Percentiles rank a stretch among this genome's conserved stretches.
Evolutionary conservation across 2,329 filamentous ascomycete genomes (phyloP).

Genomic region (Arthroderma uncinatum): DNA sequence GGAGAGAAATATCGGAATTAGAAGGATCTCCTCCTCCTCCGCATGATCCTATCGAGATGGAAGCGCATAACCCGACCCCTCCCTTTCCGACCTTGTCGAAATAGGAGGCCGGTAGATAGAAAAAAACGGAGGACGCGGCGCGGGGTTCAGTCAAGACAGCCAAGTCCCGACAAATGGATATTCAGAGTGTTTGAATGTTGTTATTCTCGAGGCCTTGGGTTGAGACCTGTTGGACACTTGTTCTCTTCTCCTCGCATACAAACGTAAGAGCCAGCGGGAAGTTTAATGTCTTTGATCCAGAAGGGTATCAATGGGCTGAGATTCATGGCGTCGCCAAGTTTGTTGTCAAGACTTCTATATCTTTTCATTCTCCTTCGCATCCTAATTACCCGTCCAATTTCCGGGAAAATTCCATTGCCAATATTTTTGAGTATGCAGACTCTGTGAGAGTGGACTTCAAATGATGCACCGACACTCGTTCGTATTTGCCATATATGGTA

Average conservation of each 20-base stretch:
- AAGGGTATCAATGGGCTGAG: conserved; percentile 2
- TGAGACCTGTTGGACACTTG: not conserved
- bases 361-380: not conserved
- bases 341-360: not conserved
- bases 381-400: not conserved
- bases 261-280: not conserved
- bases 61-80: not conserved
- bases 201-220: not conserved
- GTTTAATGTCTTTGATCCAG: not conserved
- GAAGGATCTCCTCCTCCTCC: no score
- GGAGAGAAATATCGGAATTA: not conserved
- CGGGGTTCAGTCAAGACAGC: not conserved
- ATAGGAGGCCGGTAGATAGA: not conserved
- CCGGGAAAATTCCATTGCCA: not conserved
- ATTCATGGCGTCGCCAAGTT: not conserved
- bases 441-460: not conserved
- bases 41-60: not conserved
- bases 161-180: not conserved
- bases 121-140: no score
- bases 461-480: not conserved
- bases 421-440: not conserved
- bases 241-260: not conserved
- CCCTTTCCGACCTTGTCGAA: not conserved
- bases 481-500: not conserved
- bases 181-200: not conserved